Evolutionary conservation across 306 rosid species (phyloP), one percentile per base, ranked within the genome.

Genomic region (Fagus sylvatica): DNA sequence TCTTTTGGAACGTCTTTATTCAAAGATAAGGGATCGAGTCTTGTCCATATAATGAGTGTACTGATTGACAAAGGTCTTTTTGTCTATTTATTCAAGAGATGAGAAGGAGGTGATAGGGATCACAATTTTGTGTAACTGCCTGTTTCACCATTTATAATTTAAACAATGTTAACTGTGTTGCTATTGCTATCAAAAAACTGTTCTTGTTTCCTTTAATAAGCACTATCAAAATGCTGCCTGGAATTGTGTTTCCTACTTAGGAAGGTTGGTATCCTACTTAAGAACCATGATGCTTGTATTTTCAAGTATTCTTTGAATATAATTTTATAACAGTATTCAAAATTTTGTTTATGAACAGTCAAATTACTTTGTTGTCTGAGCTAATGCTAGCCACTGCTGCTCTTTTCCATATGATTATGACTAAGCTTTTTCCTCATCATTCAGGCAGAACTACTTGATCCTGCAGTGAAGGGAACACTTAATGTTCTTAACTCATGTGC

Each of bases 401-500:
- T 39, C n/a, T n/a, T n/a, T n/a, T n/a, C n/a, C n/a, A n/a, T n/a
- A n/a, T n/a, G 6, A 15, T 28, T 36, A 22, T 36, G 42, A 19
- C 22, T 71, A 68, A 36, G 28, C 5, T 61, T 74, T 43, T 33
- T 36, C 28, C 48, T 17, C 53, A 48, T 15, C 70, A 59, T 77
- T 74, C 87, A 88, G 91, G 89, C 80, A 2, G 89, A 88, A 51
- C 78, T 88, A 28, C 65, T 88, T 80, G 87, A 85, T 22, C 91
- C 91, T 78, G 91, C 91, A 33, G 49, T 88, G 72, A 88, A 88
- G 83, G 91, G 89, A 64, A 88, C 91, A 61, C 91, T 85, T 41
- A 88, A 88, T 64, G 91, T 88, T 64, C 87, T 88, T 17, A 83
- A 76, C 7, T 74, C 87, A 1, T 76, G 81, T 80, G 80, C 79